Conservation (phyloP, 768 basidiomycete species). For the Pleurotus tuber-regium region DNA sequence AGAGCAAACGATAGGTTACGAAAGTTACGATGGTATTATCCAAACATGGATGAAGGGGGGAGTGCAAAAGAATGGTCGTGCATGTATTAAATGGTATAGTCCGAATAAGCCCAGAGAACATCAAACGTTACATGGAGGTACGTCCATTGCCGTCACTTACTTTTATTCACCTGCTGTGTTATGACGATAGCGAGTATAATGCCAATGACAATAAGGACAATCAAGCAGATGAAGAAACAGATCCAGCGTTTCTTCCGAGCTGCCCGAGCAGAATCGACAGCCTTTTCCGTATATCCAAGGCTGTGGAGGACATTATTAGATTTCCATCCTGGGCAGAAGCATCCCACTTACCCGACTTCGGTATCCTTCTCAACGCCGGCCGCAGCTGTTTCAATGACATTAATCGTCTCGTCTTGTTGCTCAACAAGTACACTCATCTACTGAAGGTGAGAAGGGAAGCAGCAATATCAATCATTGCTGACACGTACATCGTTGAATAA, state of each 20-base stretch:
- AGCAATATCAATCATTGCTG: background rate
- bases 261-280: conserved; percentile 79
- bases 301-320: conserved; percentile 40
- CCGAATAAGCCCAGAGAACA: conserved; percentile 9
- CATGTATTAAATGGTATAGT: conserved; percentile 7
- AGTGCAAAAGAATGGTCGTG: background rate
- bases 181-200: conserved; percentile 61
- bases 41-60: background rate
- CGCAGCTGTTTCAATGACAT: conserved; percentile 78
- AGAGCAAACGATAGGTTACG: background rate
- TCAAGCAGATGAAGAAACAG: conserved; percentile 76
- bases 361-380: conserved; percentile 75
- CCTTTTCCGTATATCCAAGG: conserved; percentile 79
- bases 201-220: conserved; percentile 66
- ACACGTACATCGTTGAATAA: conserved; percentile 89
- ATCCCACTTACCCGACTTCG: conserved; percentile 67
- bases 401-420: conserved; percentile 89
- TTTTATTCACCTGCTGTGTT: conserved; percentile 39
- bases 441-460: conserved; percentile 1
- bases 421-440: conserved; percentile 95
- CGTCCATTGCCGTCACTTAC: conserved; percentile 22
- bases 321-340: background rate
- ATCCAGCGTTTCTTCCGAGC: conserved; percentile 98
- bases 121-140: conserved; percentile 11
- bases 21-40: conserved; percentile 3